These are phyloP conservation scores for Pleurozium schreberi DNA, from an alignment of 225 moss, liverwort and hornwort species.

Conservation along the genomic window DNA sequence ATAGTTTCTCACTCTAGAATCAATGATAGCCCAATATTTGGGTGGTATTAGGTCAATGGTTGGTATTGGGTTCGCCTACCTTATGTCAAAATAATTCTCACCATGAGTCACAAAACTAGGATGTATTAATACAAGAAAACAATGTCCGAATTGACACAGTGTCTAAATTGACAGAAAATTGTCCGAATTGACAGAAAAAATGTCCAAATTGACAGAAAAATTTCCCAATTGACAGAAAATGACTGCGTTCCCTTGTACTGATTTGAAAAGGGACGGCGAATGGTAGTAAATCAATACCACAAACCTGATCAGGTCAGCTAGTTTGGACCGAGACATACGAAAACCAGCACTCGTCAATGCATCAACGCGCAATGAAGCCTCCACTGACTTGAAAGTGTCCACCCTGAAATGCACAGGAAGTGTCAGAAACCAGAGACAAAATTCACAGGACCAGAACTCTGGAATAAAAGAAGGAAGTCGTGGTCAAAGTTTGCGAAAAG, in stretches of 20 bases:
- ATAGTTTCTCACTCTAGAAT: too few species aligned
- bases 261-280: not conserved
- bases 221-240: too few species aligned
- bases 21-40: too few species aligned
- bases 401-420: constrained; percentile 30
- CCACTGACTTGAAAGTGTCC: constrained; percentile 72
- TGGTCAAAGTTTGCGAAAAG: not conserved
- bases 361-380: constrained; percentile 91
- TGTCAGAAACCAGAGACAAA: not conserved
- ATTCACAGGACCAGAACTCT: not conserved
- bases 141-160: too few species aligned
- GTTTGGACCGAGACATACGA: constrained; percentile 90
- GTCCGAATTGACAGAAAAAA: too few species aligned
- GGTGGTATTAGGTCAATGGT: too few species aligned
- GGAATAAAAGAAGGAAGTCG: not conserved
- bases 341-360: constrained; percentile 97
- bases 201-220: too few species aligned
- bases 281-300: not conserved
- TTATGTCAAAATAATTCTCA: not conserved
- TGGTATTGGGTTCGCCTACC: too few species aligned
- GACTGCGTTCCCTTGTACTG: too few species aligned
- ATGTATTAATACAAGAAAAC: too few species aligned
- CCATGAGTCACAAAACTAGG: not conserved
- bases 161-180: too few species aligned
- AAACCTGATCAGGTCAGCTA: constrained; percentile 72